Evolutionary conservation across 108 stramenopile species (phyloP).

Genomic region (Nannochloropsis gaditana): DNA sequence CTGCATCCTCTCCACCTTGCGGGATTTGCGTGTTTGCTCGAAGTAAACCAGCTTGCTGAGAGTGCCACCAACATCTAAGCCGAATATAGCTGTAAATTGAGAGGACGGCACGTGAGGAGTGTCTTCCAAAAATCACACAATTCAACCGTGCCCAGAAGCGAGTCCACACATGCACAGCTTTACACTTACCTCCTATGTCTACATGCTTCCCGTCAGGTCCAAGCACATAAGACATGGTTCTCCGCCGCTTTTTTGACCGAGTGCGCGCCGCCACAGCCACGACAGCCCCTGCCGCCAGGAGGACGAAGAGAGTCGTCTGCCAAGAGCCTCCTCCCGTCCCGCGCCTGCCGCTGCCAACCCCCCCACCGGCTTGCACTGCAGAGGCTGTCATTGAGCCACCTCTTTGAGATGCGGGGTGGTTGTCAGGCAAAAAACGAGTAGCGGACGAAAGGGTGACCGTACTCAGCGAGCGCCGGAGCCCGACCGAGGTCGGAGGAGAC

Average conservation of each 20-base stretch:
- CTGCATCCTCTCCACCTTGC: constrained; percentile 41
- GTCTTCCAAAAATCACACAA: too few species aligned
- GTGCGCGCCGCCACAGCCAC: not conserved
- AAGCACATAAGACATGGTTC: constrained; percentile 10
- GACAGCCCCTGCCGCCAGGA: not conserved
- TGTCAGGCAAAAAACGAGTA: too few species aligned
- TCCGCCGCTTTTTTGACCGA: constrained; percentile 7
- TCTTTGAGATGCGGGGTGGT: too few species aligned
- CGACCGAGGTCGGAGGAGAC: too few species aligned
- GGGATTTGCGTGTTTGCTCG: constrained; percentile 55
- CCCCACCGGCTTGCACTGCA: too few species aligned
- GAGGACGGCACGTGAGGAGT: not conserved
- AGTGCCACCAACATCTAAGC: constrained; percentile 86
- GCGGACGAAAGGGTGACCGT: too few species aligned
- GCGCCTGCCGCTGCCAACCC: not conserved
- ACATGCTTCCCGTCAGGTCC: constrained; percentile 2
- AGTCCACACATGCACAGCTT: not conserved
- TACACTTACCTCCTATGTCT: not conserved
- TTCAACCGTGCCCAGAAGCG: too few species aligned
- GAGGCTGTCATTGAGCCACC: too few species aligned
- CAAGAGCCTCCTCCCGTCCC: not conserved
- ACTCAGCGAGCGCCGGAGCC: too few species aligned
- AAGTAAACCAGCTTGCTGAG: constrained; percentile 94
- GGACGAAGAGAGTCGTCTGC: constrained; percentile 2
- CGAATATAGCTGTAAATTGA: constrained; percentile 56